Evolutionary conservation across 192 early-diverging fungal genomes (phyloP).

Genomic region (Rhizoclosmatium sp.): DNA sequence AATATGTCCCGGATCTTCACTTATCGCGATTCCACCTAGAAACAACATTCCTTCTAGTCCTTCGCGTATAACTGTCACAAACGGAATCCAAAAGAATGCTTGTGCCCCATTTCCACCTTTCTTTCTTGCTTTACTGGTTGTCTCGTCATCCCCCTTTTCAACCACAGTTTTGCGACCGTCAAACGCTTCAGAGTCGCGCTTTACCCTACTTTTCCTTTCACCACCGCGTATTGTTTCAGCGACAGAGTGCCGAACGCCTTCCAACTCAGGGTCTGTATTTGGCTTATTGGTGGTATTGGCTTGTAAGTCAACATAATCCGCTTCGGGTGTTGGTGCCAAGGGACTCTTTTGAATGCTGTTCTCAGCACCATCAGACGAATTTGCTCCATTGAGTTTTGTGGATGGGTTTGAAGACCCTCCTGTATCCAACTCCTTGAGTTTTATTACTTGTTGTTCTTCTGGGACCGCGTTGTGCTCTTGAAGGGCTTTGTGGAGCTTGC

Average conservation of each 20-base stretch:
- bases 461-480: conserved; percentile 6
- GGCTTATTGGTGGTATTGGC: background rate
- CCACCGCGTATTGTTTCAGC: too few species aligned
- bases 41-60: conserved; percentile 89
- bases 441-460: background rate
- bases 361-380: background rate
- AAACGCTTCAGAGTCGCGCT: background rate
- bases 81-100: conserved; percentile 86
- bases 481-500: conserved; percentile 64
- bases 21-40: conserved; percentile 77
- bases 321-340: background rate
- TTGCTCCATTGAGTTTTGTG: background rate
- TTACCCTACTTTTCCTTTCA: background rate
- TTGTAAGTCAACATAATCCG: background rate
- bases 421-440: background rate
- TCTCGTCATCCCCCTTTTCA: too few species aligned
- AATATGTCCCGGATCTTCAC: conserved; percentile 72
- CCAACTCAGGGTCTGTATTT: background rate
- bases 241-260: background rate
- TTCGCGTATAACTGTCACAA: conserved; percentile 86
- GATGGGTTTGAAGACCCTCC: background rate
- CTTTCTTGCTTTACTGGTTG: background rate
- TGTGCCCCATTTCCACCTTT: background rate
- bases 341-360: background rate
- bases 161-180: background rate